A percentile compares a stretch with the other conserved stretches of the same genome.
Conservation (phyloP, 2,329 filamentous ascomycete genomes). For the Penicillium concentricum region DNA sequence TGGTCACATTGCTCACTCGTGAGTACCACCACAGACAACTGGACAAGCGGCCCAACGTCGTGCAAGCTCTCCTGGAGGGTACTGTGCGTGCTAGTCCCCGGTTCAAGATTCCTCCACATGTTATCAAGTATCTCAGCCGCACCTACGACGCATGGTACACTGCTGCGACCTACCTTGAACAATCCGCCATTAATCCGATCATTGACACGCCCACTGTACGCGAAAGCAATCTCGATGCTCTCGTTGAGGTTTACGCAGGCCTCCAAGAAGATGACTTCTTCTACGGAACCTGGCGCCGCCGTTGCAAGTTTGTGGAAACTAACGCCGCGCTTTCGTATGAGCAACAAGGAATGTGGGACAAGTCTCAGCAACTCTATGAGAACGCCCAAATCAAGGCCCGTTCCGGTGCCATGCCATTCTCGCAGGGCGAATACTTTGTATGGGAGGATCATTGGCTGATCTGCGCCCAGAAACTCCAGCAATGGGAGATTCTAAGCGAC, state of each 20-base stretch:
- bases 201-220: conserved; percentile 80
- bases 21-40: conserved; percentile 94
- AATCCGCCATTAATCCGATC: conserved; percentile 78
- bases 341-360: conserved; percentile 99
- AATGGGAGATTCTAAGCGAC: conserved; percentile 97
- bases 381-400: conserved; percentile 94
- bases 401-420: conserved; percentile 93
- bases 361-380: conserved; percentile 95
- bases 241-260: conserved; percentile 88
- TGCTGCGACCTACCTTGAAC: conserved; percentile 85
- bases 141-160: conserved; percentile 98
- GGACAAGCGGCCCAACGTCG: conserved; percentile 91
- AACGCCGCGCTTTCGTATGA: conserved; percentile 97
- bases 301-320: conserved; percentile 95
- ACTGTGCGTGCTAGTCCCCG: conserved; percentile 79
- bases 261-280: conserved; percentile 96
- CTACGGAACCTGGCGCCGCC: conserved; percentile 92
- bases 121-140: conserved; percentile 90
- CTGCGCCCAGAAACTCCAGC: conserved; percentile 95
- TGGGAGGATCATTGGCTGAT: conserved; percentile 99
- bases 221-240: conserved; percentile 91
- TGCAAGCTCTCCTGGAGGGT: conserved; percentile 87
- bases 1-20: conserved; percentile 87
- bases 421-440: conserved; percentile 94
- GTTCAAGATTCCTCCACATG: conserved; percentile 91